Evolutionary conservation across 805 yeast genomes (phyloP).

Genomic region (Starmerella vaccinii): DNA sequence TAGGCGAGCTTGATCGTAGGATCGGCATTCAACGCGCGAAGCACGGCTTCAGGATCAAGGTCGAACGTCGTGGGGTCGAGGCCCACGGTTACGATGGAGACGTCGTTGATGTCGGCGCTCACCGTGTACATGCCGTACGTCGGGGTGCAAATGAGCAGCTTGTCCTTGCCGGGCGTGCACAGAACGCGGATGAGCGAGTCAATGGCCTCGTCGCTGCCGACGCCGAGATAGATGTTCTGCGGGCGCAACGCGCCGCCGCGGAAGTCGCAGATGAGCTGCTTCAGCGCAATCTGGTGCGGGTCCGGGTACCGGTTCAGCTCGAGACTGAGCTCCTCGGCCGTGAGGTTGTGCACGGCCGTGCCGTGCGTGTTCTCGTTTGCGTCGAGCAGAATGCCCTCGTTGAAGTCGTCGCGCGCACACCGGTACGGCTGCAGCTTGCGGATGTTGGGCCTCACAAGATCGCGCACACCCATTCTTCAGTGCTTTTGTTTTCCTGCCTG

Average conservation of each 20-base stretch:
- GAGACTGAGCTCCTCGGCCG: constrained; percentile 38
- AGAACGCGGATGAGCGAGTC: constrained; percentile 79
- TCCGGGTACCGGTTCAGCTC: constrained; percentile 90
- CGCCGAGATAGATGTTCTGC: constrained; percentile 80
- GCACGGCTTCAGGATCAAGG: constrained; percentile 47
- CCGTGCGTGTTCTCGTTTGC: constrained; percentile 97
- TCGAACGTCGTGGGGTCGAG: constrained; percentile 47
- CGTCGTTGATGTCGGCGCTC: constrained; percentile 83
- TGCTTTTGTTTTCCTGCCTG: no score
- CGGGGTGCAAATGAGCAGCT: constrained; percentile 80
- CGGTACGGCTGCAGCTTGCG: constrained; percentile 76
- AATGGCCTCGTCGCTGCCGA: constrained; percentile 93
- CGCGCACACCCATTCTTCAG: constrained; percentile 30
- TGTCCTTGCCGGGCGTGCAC: constrained; percentile 74
- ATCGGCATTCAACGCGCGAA: constrained; percentile 46
- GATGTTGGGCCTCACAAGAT: constrained; percentile 77
- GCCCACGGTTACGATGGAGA: constrained; percentile 65
- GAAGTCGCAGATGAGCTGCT: constrained; percentile 57
- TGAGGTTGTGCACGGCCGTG: constrained; percentile 49
- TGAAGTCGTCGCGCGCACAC: constrained; percentile 94
- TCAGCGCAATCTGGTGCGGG: constrained; percentile 79
- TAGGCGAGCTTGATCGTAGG: constrained; percentile 61
- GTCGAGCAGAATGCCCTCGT: constrained; percentile 76
- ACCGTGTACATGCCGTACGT: constrained; percentile 96
- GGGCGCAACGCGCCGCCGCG: constrained; percentile 52